phyloP scores from a whole-genome alignment of 1,284 basidiomycete genomes.

The Heterobasidion irregulare region DNA sequence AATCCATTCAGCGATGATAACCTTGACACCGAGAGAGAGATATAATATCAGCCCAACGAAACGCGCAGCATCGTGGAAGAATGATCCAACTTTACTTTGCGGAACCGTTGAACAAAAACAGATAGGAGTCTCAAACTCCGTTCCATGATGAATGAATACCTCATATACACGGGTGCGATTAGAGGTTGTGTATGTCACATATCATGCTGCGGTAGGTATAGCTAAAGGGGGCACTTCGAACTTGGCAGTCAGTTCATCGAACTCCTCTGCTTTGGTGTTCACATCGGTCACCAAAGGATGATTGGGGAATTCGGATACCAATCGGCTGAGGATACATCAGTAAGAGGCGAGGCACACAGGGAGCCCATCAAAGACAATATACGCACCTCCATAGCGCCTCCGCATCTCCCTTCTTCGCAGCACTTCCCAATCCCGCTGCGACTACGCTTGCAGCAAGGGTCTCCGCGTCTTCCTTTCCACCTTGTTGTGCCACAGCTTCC shows the following conservation, averaged over 20 bases:
- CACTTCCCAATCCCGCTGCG: constrained; percentile 50
- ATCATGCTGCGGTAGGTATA: constrained; percentile 23
- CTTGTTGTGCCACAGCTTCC: constrained; percentile 61
- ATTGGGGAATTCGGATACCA: constrained; percentile 47
- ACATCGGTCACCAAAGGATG: constrained; percentile 68
- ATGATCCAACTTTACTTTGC: too few relatives aligned
- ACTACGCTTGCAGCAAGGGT: constrained; percentile 66
- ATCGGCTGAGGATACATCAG: constrained; percentile 31
- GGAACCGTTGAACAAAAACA: too few relatives aligned
- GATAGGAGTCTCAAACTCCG: too few relatives aligned
- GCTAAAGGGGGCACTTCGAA: constrained; percentile 55
- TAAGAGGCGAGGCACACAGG: neutral
- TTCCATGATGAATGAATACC: too few relatives aligned
- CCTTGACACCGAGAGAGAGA: neutral
- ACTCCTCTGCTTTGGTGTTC: constrained; percentile 48
- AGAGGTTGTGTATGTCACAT: neutral
- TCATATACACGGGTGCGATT: neutral
- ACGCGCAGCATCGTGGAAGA: neutral
- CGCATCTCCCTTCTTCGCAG: constrained; percentile 49
- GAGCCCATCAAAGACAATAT: neutral
- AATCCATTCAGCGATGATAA: too few relatives aligned
- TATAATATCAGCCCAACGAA: neutral
- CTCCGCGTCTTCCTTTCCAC: constrained; percentile 47
- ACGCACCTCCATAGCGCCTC: constrained; percentile 67
- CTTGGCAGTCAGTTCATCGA: constrained; percentile 66